Conservation (phyloP, 1,139 yeast genomes). For the Blastobotrys capitulatus region DNA sequence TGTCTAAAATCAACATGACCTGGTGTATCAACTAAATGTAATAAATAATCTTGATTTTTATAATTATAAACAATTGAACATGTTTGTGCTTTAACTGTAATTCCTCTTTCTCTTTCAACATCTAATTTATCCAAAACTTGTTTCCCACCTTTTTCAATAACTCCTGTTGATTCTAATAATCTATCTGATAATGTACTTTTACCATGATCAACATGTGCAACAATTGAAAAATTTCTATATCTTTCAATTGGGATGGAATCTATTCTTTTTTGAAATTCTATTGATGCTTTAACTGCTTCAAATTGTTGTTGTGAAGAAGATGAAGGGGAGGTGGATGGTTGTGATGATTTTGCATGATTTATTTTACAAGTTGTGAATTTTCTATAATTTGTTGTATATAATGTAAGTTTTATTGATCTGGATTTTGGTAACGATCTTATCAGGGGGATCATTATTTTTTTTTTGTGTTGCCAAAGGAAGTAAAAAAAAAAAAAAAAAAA, state of each 20-base stretch:
- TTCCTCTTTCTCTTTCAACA: constrained; percentile 93
- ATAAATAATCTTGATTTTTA: constrained; percentile 64
- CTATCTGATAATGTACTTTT: constrained; percentile 90
- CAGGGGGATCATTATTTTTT: too few species aligned
- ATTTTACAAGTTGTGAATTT: neutral
- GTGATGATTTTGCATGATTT: neutral
- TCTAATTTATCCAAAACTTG: constrained; percentile 91
- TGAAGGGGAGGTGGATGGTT: neutral
- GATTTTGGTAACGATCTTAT: too few species aligned
- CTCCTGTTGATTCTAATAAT: constrained; percentile 80
- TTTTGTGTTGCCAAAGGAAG: too few species aligned
- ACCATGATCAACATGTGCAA: constrained; percentile 98
- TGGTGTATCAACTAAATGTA: constrained; percentile 94
- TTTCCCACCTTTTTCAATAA: constrained; percentile 63
- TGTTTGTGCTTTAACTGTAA: constrained; percentile 95
- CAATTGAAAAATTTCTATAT: constrained; percentile 87
- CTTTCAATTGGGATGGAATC: constrained; percentile 74
- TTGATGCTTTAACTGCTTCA: constrained; percentile 6
- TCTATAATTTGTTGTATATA: too few species aligned
- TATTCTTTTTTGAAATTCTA: constrained; percentile 45
- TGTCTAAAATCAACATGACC: constrained; percentile 97
- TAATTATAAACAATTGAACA: constrained; percentile 85
- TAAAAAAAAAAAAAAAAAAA: too few species aligned
- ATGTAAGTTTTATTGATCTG: too few species aligned
- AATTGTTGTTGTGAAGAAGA: neutral